A percentile compares a stretch with the other conserved stretches of the same genome.
Evolutionary conservation across 139 green algal species (phyloP).

Genomic region (Closterium sp.): DNA sequence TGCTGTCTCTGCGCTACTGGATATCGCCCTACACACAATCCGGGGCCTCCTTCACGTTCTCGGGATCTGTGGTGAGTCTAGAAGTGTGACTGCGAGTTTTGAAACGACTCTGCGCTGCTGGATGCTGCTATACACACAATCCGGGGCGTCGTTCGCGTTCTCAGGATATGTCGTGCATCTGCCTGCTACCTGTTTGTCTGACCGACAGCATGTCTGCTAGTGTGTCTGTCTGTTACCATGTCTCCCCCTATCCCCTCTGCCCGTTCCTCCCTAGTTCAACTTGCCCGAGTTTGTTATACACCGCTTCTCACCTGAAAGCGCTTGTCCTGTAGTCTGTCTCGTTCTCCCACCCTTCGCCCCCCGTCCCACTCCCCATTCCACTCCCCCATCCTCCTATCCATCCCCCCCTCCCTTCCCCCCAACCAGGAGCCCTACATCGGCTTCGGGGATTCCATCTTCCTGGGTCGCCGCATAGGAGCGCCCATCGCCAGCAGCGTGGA

Average conservation of each 20-base stretch:
- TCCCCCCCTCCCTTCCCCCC: background rate
- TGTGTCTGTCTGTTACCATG: background rate
- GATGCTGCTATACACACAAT: too few relatives aligned
- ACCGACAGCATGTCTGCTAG: background rate
- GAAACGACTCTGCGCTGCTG: too few relatives aligned
- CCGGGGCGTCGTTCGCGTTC: too few relatives aligned
- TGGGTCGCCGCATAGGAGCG: slow-evolving; percentile 1
- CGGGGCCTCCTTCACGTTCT: slow-evolving; percentile 28
- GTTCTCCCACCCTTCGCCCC: too few relatives aligned
- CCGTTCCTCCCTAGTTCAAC: too few relatives aligned
- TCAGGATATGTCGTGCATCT: too few relatives aligned
- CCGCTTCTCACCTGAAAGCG: too few relatives aligned
- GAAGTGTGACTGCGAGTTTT: too few relatives aligned
- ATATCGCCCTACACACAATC: slow-evolving; percentile 18
- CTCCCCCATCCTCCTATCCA: background rate
- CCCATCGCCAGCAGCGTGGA: background rate
- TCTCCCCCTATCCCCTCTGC: too few relatives aligned
- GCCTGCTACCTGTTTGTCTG: background rate
- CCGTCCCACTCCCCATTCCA: background rate
- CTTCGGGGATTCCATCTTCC: background rate
- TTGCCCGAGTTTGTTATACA: too few relatives aligned
- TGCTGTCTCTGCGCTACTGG: slow-evolving; percentile 12
- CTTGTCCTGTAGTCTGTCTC: too few relatives aligned
- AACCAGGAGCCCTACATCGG: slow-evolving; percentile 33
- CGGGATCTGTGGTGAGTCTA: background rate